Percentiles rank a stretch among this genome's conserved stretches.
Conservation (phyloP, 331 rosid species). For the Erythrophleum ivorense region DNA sequence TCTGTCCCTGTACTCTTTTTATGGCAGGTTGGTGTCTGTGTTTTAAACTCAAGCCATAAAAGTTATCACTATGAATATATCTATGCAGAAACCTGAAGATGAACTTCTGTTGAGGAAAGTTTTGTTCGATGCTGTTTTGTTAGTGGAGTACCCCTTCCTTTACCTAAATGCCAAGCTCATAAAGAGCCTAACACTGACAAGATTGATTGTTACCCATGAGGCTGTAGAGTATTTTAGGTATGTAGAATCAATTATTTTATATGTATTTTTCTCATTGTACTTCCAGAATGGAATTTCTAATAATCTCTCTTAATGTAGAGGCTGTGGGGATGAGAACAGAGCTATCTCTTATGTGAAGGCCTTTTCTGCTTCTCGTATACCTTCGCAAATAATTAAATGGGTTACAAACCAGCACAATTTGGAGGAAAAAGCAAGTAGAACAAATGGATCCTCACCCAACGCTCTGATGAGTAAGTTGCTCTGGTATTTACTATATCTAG, state of each 20-base stretch:
- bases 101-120: constrained; percentile 67
- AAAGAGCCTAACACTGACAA: constrained; percentile 56
- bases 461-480: constrained; percentile 66
- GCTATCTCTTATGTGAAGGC: constrained; percentile 60
- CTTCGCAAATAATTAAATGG: constrained; percentile 62
- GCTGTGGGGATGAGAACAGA: constrained; percentile 69
- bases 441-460: constrained; percentile 56
- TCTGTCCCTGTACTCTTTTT: constrained; percentile 3
- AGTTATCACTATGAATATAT: constrained; percentile 23
- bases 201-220: constrained; percentile 65
- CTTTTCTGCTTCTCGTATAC: constrained; percentile 61
- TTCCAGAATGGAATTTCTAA: constrained; percentile 25
- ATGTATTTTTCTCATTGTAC: constrained; percentile 26
- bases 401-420: constrained; percentile 47
- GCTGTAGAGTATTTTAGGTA: constrained; percentile 74
- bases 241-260: background rate
- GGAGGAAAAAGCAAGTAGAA: constrained; percentile 52
- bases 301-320: constrained; percentile 49
- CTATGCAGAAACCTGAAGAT: constrained; percentile 68
- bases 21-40: constrained; percentile 1
- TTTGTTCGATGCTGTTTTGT: constrained; percentile 68
- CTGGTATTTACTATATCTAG: background rate
- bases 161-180: constrained; percentile 46
- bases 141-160: constrained; percentile 77
- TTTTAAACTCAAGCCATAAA: constrained; percentile 20